Evolutionary conservation across 805 yeast genomes (phyloP).

Genomic region (Cyberlindnera maritima): DNA sequence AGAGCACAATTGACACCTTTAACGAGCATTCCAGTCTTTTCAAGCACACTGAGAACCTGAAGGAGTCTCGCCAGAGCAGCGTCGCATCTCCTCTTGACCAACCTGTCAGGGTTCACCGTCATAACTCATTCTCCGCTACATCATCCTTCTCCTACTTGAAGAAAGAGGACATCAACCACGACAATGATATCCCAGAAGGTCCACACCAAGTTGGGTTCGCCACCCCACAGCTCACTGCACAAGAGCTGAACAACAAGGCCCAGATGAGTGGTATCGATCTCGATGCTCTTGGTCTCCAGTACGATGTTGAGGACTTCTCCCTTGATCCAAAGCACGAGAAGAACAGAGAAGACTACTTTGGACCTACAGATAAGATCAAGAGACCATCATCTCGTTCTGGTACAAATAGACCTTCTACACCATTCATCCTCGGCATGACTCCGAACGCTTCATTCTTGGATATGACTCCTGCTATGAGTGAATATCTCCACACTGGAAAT

Average conservation of each 20-base stretch:
- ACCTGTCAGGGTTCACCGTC: slow-evolving; percentile 33
- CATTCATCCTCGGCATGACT: slow-evolving; percentile 25
- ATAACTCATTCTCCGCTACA: slow-evolving; percentile 44
- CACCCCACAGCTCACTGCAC: slow-evolving; percentile 69
- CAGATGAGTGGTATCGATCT: slow-evolving; percentile 37
- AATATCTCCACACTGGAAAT: slow-evolving; percentile 38
- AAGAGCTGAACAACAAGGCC: slow-evolving; percentile 36
- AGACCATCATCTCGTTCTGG: not conserved
- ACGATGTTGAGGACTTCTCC: slow-evolving; percentile 23
- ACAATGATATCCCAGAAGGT: slow-evolving; percentile 33
- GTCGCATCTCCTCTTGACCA: slow-evolving; percentile 5
- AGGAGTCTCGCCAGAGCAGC: slow-evolving; percentile 6
- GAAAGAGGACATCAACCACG: slow-evolving; percentile 6
- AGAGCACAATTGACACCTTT: slow-evolving; percentile 17
- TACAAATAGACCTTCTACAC: slow-evolving; percentile 17
- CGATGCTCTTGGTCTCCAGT: slow-evolving; percentile 34
- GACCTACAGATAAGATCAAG: not conserved
- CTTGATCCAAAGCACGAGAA: slow-evolving; percentile 22
- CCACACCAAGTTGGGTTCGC: slow-evolving; percentile 78
- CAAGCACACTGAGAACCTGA: slow-evolving; percentile 25
- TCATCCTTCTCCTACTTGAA: slow-evolving; percentile 36
- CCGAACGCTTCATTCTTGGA: slow-evolving; percentile 29
- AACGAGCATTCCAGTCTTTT: slow-evolving; percentile 29
- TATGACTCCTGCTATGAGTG: slow-evolving; percentile 35
- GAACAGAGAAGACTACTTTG: slow-evolving; percentile 14